Evolutionary conservation across 176 grass and related monocot species (phyloP).

Genomic region (Bonia amplexicaulis): DNA sequence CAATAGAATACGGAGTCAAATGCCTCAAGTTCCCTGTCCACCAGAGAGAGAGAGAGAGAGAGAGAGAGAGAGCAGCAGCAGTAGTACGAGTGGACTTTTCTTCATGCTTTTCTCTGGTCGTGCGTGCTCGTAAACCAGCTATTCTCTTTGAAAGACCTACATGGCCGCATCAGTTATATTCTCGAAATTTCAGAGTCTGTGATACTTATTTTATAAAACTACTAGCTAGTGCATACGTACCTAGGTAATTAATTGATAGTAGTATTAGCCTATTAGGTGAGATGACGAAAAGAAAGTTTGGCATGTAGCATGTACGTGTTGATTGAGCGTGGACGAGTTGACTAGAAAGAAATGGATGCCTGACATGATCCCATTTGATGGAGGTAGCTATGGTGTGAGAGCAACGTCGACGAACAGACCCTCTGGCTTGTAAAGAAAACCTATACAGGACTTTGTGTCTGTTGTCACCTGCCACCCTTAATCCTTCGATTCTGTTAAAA

Average conservation of each 20-base stretch:
- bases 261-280: neutral
- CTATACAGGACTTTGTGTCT: too few relatives aligned
- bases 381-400: too few relatives aligned
- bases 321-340: neutral
- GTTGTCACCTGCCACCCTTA: neutral
- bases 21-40: neutral
- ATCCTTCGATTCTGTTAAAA: too few relatives aligned
- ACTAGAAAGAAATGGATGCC: neutral
- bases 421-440: neutral
- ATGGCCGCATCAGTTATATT: neutral
- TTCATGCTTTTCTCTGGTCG: neutral
- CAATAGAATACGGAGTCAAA: neutral
- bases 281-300: neutral
- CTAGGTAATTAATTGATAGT: neutral
- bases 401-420: too few relatives aligned
- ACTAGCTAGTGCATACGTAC: neutral
- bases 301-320: neutral
- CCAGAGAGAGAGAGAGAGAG: neutral
- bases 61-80: neutral
- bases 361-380: neutral
- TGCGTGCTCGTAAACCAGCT: constrained; percentile 3
- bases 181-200: neutral
- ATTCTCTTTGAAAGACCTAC: neutral
- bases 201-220: neutral
- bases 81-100: neutral